Evolutionary conservation across 768 basidiomycete genomes (phyloP).

Genomic region (Neoboletus brunneissimus): DNA sequence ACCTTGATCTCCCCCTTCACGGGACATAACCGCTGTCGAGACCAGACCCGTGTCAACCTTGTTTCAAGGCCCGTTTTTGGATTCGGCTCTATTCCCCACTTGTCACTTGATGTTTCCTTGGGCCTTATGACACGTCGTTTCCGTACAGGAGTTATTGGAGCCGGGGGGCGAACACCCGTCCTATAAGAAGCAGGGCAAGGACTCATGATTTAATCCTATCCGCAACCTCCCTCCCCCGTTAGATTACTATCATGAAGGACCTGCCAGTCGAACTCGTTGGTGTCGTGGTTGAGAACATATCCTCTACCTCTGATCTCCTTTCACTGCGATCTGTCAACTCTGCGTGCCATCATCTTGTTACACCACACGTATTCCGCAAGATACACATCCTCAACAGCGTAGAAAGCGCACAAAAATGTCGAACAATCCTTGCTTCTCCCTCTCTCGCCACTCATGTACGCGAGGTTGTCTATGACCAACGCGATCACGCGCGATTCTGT

Average conservation of each 20-base stretch:
- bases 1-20: neutral
- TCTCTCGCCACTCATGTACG: slow-evolving; percentile 24
- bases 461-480: slow-evolving; percentile 30
- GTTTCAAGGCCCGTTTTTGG: neutral
- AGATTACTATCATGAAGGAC: slow-evolving; percentile 16
- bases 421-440: slow-evolving; percentile 22
- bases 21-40: neutral
- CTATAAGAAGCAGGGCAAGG: slow-evolving; percentile 8
- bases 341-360: slow-evolving; percentile 24
- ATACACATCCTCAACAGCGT: slow-evolving; percentile 26
- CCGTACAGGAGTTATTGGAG: neutral
- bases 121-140: slow-evolving; percentile 1
- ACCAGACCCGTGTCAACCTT: neutral
- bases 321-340: slow-evolving; percentile 28
- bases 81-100: neutral
- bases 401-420: slow-evolving; percentile 25
- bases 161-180: neutral
- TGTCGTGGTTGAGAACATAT: slow-evolving; percentile 22
- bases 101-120: neutral
- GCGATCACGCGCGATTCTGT: slow-evolving; percentile 24
- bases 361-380: slow-evolving; percentile 23
- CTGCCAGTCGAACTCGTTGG: slow-evolving; percentile 30
- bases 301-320: slow-evolving; percentile 27
- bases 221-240: neutral
- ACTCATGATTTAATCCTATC: neutral